Evolutionary conservation across 164 flowering plant genomes (phyloP).

Genomic region (Berberis vulgaris): DNA sequence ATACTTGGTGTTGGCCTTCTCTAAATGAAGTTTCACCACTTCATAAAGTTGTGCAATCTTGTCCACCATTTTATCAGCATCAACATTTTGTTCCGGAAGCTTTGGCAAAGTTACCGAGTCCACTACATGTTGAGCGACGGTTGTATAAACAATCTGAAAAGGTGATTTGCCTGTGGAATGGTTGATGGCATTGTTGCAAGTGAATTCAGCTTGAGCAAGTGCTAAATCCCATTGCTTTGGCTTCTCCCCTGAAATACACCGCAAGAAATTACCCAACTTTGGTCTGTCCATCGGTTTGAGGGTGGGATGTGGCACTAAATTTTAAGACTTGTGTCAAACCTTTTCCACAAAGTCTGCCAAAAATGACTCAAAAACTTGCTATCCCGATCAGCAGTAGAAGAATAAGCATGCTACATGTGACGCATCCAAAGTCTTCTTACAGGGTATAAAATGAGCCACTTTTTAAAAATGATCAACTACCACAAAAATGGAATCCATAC

Average conservation of each 20-base stretch:
- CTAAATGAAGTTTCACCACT: too few species aligned
- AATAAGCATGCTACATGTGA: background rate
- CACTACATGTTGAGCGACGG: background rate
- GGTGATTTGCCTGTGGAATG: background rate
- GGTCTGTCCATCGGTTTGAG: background rate
- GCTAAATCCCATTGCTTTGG: too few species aligned
- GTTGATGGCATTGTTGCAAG: background rate
- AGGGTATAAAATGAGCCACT: slow-evolving; percentile 3
- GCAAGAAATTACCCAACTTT: background rate
- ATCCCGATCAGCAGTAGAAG: background rate
- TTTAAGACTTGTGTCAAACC: background rate
- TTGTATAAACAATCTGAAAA: background rate
- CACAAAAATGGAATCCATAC: background rate
- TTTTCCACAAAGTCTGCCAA: background rate
- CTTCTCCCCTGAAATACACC: background rate
- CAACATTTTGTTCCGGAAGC: too few species aligned
- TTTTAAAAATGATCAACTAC: slow-evolving; percentile 1
- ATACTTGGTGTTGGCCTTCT: background rate
- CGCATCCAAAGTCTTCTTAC: background rate
- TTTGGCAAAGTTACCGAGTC: background rate
- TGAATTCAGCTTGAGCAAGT: background rate
- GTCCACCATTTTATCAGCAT: background rate
- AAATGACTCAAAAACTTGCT: background rate
- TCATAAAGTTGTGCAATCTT: background rate
- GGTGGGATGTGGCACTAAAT: background rate